phyloP scores from a whole-genome alignment of 768 basidiomycete species.

The Trametes cingulata region DNA sequence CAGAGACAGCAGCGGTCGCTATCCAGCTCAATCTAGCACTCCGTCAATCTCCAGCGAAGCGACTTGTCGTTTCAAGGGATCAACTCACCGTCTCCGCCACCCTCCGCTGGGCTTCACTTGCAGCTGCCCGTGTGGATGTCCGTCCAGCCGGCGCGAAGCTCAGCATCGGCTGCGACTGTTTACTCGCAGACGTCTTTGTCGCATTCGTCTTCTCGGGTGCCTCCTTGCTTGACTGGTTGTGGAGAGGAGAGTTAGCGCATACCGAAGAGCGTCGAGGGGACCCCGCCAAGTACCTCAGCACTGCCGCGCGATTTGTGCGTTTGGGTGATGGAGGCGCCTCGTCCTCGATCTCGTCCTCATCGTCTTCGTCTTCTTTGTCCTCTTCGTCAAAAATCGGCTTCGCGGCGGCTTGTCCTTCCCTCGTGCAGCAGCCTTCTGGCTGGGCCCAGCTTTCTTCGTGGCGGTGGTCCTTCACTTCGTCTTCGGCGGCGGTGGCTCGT shows the following conservation, averaged over 20 bases:
- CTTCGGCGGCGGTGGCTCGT: conserved; percentile 42
- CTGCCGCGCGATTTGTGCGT: conserved; percentile 62
- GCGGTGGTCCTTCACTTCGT: conserved; percentile 30
- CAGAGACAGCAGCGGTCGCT: no score
- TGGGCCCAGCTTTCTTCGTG: conserved; percentile 34
- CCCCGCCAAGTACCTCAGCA: conserved; percentile 56
- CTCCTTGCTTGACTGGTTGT: conserved; percentile 43
- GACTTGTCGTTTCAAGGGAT: neutral
- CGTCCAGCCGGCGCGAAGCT: conserved; percentile 62
- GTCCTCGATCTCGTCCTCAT: no score
- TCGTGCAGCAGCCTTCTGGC: conserved; percentile 41
- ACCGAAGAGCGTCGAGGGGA: neutral
- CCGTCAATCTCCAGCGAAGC: neutral
- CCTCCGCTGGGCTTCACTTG: conserved; percentile 63
- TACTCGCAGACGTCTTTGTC: conserved; percentile 20
- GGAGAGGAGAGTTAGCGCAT: neutral
- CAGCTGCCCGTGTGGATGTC: conserved; percentile 62
- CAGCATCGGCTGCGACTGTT: conserved; percentile 54
- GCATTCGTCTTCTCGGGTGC: conserved; percentile 40
- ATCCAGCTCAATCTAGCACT: conserved; percentile 26
- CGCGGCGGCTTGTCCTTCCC: conserved; percentile 47
- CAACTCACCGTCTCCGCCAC: conserved; percentile 47
- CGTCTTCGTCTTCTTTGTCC: conserved; percentile 56
- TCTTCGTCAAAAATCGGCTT: conserved; percentile 49
- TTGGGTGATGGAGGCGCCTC: conserved; percentile 51